A percentile compares a stretch with the other conserved stretches of the same genome.
phyloP scores from a whole-genome alignment of 257 asterid genomes.

The Mentha longifolia region DNA sequence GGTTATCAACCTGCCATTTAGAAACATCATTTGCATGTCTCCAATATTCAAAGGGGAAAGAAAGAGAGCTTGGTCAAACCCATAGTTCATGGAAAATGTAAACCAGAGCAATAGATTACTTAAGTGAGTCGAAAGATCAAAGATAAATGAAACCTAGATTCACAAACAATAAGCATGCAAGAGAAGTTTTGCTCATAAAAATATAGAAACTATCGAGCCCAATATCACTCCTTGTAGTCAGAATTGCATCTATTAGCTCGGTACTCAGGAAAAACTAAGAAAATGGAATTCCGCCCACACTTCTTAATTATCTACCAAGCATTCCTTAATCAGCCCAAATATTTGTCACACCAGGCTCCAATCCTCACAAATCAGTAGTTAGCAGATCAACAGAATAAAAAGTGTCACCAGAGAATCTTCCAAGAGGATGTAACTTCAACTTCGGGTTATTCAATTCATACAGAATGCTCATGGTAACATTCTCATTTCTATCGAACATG shows the following conservation, averaged over 20 bases:
- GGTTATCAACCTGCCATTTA: slow-evolving; percentile 74
- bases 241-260: neutral
- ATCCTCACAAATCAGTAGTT: slow-evolving; percentile 7
- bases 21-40: slow-evolving; percentile 30
- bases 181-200: neutral
- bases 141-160: neutral
- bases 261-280: neutral
- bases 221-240: slow-evolving; percentile 21
- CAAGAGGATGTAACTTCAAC: neutral
- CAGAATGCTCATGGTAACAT: slow-evolving; percentile 1
- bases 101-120: slow-evolving; percentile 6
- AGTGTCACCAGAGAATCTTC: slow-evolving; percentile 2
- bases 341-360: slow-evolving; percentile 20
- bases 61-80: slow-evolving; percentile 24
- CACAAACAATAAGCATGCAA: neutral
- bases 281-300: neutral
- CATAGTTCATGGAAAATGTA: slow-evolving; percentile 17
- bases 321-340: neutral
- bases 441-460: neutral
- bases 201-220: neutral
- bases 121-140: neutral
- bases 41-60: slow-evolving; percentile 2
- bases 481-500: neutral
- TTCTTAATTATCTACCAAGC: slow-evolving; percentile 12
- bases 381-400: slow-evolving; percentile 3